Conservation (phyloP, 2,329 filamentous ascomycete genomes). For the Xylariaceae sp. region DNA sequence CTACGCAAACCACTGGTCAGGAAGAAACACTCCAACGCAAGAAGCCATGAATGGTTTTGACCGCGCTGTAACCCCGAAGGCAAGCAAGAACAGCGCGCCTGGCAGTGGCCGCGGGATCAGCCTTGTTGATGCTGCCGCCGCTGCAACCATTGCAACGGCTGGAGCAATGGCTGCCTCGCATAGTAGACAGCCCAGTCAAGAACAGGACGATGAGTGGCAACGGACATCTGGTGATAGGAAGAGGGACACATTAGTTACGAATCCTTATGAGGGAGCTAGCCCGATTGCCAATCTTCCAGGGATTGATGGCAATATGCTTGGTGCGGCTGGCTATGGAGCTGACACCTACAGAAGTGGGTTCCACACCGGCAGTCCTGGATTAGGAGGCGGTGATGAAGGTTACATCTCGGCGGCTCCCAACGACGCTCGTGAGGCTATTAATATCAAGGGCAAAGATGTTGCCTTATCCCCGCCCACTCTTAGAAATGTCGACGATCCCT, state of each 20-base stretch:
- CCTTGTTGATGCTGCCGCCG: slow-evolving; percentile 55
- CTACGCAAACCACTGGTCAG: slow-evolving; percentile 41
- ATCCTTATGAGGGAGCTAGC: slow-evolving; percentile 70
- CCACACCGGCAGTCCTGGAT: slow-evolving; percentile 63
- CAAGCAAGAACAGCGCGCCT: slow-evolving; percentile 36
- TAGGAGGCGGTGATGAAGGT: slow-evolving; percentile 79
- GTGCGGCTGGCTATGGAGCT: slow-evolving; percentile 46
- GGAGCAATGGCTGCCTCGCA: slow-evolving; percentile 54
- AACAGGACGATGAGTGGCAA: slow-evolving; percentile 70
- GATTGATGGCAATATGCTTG: slow-evolving; percentile 58
- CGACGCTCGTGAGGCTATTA: slow-evolving; percentile 59
- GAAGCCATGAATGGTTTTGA: slow-evolving; percentile 40
- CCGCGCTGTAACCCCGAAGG: slow-evolving; percentile 40
- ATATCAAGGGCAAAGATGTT: slow-evolving; percentile 62
- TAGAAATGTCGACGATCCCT: slow-evolving; percentile 68
- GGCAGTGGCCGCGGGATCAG: slow-evolving; percentile 51
- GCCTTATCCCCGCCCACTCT: slow-evolving; percentile 58
- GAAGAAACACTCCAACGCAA: slow-evolving; percentile 44
- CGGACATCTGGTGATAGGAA: slow-evolving; percentile 68
- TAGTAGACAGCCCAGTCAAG: slow-evolving; percentile 61
- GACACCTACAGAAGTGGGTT: slow-evolving; percentile 53
- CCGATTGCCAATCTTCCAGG: slow-evolving; percentile 63
- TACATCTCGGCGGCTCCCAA: slow-evolving; percentile 81
- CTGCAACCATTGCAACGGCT: slow-evolving; percentile 60
- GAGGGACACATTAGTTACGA: slow-evolving; percentile 70